Evolutionary conservation across 176 grass and related monocot species (phyloP).

Genomic region (Bromus sterilis): DNA sequence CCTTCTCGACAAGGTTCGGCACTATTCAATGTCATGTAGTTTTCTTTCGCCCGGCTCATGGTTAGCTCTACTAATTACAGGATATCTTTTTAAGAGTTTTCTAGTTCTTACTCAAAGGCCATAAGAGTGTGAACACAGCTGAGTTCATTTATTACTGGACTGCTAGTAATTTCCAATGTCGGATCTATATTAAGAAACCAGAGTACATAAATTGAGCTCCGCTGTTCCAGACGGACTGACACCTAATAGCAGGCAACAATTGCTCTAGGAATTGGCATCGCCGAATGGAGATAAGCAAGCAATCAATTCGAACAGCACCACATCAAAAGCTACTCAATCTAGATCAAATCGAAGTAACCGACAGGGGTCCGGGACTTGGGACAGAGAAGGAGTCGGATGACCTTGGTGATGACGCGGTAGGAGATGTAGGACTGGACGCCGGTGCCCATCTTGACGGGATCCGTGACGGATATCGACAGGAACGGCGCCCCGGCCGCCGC

Average conservation of each 20-base stretch:
- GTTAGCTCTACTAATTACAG: not conserved
- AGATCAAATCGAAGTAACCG: conserved; percentile 5
- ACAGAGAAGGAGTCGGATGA: conserved; percentile 19
- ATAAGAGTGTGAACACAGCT: not conserved
- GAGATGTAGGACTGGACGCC: conserved; percentile 98
- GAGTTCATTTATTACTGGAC: conserved; percentile 11
- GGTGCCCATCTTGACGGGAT: conserved; percentile 95
- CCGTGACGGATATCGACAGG: conserved; percentile 73
- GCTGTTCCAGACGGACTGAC: not conserved
- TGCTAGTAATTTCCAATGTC: not conserved
- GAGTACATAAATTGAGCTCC: conserved; percentile 20
- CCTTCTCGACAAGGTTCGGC: not conserved
- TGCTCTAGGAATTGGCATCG: conserved; percentile 1
- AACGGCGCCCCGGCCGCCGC: conserved; percentile 34
- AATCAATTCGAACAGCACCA: not conserved
- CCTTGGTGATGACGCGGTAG: conserved; percentile 96
- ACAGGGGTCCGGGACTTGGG: not conserved
- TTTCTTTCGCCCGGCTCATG: not conserved
- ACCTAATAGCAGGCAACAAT: not conserved
- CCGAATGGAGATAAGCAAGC: not conserved
- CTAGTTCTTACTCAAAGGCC: not conserved
- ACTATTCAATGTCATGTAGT: not conserved
- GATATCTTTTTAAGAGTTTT: not conserved
- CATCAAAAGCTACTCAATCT: conserved; percentile 2
- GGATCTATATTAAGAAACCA: conserved; percentile 15